Conservation (phyloP, 2,329 filamentous ascomycete genomes). For the Aspergillus neoniger region DNA sequence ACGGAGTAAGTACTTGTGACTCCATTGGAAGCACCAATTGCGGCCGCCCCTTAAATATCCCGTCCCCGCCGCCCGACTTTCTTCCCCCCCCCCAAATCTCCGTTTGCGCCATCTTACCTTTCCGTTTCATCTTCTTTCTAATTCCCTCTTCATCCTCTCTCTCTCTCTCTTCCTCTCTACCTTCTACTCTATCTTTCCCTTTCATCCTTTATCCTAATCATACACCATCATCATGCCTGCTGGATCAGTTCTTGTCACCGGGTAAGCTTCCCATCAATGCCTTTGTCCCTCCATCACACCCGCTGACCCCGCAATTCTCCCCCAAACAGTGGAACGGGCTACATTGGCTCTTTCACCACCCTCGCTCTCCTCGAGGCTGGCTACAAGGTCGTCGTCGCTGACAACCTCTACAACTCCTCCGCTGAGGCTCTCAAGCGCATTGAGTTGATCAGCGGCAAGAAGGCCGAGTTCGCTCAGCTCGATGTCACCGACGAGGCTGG, state of each 20-base stretch:
- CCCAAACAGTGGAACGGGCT: slow-evolving; percentile 80
- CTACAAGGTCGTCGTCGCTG: slow-evolving; percentile 95
- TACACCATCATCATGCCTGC: slow-evolving; percentile 69
- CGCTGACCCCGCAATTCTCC: slow-evolving; percentile 23
- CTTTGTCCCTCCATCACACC: background rate
- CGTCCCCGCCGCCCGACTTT: slow-evolving; percentile 6
- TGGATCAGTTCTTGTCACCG: slow-evolving; percentile 87
- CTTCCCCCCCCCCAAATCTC: background rate
- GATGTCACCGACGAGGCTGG: slow-evolving; percentile 85
- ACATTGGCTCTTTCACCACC: slow-evolving; percentile 97
- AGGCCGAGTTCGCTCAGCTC: slow-evolving; percentile 78
- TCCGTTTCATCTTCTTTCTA: slow-evolving; percentile 10
- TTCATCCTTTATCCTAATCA: slow-evolving; percentile 5
- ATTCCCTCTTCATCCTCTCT: slow-evolving; percentile 1
- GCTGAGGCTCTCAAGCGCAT: slow-evolving; percentile 90
- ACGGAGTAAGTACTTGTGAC: background rate
- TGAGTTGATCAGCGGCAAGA: slow-evolving; percentile 87
- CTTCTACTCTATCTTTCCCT: slow-evolving; percentile 1
- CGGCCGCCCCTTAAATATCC: slow-evolving; percentile 19
- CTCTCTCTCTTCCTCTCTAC: slow-evolving; percentile 7
- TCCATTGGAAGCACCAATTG: slow-evolving; percentile 4
- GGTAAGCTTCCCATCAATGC: slow-evolving; percentile 61
- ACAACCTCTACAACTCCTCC: slow-evolving; percentile 97
- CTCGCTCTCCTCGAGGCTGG: slow-evolving; percentile 88
- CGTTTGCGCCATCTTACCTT: slow-evolving; percentile 14